These are phyloP conservation scores for Picea sitchensis DNA, from an alignment of 75 land plant genomes.

Conservation along the genomic window DNA sequence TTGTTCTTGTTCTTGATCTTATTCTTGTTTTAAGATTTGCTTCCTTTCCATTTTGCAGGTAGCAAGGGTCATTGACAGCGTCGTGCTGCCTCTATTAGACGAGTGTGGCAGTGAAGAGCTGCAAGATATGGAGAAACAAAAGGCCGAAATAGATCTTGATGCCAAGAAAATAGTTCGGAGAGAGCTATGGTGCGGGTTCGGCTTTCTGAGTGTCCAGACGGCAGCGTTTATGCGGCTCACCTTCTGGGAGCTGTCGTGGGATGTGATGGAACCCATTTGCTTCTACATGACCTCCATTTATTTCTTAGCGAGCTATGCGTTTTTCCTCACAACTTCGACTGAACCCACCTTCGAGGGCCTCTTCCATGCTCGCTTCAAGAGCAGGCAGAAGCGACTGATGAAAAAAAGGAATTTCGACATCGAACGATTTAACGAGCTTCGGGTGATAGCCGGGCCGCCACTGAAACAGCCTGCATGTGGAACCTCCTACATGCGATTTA, in stretches of 20 bases:
- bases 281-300: constrained; percentile 64
- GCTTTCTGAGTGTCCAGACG: constrained; percentile 43
- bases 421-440: constrained; percentile 41
- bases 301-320: constrained; percentile 56
- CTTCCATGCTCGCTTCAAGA: constrained; percentile 49
- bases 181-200: constrained; percentile 57
- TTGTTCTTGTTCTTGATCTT: neutral
- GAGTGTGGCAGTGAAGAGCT: constrained; percentile 46
- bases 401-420: constrained; percentile 33
- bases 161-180: constrained; percentile 44
- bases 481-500: no score
- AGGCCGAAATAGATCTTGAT: constrained; percentile 39
- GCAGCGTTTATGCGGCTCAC: constrained; percentile 56
- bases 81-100: constrained; percentile 18
- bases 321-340: constrained; percentile 66
- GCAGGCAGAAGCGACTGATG: constrained; percentile 44
- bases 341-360: constrained; percentile 79
- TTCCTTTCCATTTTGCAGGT: constrained; percentile 16
- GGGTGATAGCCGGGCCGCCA: neutral
- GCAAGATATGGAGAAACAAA: constrained; percentile 35
- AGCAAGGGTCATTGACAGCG: constrained; percentile 16
- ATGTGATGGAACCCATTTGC: constrained; percentile 84
- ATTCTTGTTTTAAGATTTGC: neutral
- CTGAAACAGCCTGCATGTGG: no score
- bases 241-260: constrained; percentile 85